A percentile compares a stretch with the other conserved stretches of the same genome.
phyloP scores from a whole-genome alignment of 2,329 filamentous ascomycete species.

The Pseudofabraea citricarpa region DNA sequence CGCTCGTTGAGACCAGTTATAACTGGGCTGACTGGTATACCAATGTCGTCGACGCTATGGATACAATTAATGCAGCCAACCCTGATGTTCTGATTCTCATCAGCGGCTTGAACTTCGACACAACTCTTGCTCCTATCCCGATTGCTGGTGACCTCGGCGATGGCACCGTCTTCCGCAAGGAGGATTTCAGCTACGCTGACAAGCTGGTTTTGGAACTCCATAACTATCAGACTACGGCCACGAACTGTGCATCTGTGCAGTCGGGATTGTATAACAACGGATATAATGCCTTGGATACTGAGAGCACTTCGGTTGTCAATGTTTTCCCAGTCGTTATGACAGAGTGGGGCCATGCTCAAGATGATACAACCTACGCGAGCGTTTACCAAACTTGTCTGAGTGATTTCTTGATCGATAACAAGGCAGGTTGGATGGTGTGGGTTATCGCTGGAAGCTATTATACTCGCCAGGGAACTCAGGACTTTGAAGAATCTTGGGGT shows the following conservation, averaged over 20 bases:
- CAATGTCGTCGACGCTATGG: slow-evolving; percentile 35
- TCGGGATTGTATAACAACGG: slow-evolving; percentile 32
- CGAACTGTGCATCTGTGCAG: slow-evolving; percentile 31
- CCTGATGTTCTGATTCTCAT: slow-evolving; percentile 40
- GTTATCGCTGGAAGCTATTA: slow-evolving; percentile 57
- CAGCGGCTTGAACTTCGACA: slow-evolving; percentile 42
- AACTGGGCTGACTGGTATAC: slow-evolving; percentile 41
- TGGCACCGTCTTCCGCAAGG: slow-evolving; percentile 31
- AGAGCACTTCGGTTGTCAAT: slow-evolving; percentile 26
- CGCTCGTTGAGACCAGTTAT: slow-evolving; percentile 26
- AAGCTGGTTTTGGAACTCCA: slow-evolving; percentile 45
- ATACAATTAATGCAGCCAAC: slow-evolving; percentile 36
- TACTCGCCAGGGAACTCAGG: slow-evolving; percentile 44
- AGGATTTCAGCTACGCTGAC: slow-evolving; percentile 33
- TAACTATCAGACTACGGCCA: slow-evolving; percentile 37
- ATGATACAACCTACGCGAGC: slow-evolving; percentile 38
- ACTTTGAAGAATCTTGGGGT: slow-evolving; percentile 55
- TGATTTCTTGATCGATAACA: slow-evolving; percentile 40
- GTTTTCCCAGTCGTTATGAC: slow-evolving; percentile 35
- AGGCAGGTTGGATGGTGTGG: slow-evolving; percentile 55
- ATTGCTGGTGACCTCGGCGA: slow-evolving; percentile 29
- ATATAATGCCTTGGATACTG: slow-evolving; percentile 34
- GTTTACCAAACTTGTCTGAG: slow-evolving; percentile 50
- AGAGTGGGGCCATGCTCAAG: slow-evolving; percentile 44
- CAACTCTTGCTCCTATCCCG: slow-evolving; percentile 31